Evolutionary conservation across 2,329 filamentous ascomycete species (phyloP).

Genomic region (Aspergillus ustus): DNA sequence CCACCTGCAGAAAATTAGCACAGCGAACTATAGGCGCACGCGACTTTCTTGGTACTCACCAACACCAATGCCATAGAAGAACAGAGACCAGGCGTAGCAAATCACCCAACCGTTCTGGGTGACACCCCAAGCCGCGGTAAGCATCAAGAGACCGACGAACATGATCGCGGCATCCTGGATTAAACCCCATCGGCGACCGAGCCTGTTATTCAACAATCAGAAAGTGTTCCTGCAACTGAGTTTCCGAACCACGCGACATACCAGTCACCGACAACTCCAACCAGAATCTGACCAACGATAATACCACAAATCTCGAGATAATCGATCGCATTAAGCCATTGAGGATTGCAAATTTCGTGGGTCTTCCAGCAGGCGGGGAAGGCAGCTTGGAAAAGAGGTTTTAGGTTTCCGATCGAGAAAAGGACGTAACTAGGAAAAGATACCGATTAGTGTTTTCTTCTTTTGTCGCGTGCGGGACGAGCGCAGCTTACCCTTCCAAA

Average conservation of each 20-base stretch:
- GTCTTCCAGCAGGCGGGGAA: constrained; percentile 81
- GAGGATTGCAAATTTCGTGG: constrained; percentile 68
- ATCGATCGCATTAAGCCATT: constrained; percentile 83
- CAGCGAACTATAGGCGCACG: background rate
- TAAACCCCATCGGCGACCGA: constrained; percentile 91
- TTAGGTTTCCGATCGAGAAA: constrained; percentile 94
- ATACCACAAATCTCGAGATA: constrained; percentile 95
- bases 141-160: constrained; percentile 89
- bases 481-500: constrained; percentile 70
- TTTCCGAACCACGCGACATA: constrained; percentile 31
- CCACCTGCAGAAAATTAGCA: constrained; percentile 62
- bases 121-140: constrained; percentile 87
- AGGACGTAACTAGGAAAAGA: constrained; percentile 72
- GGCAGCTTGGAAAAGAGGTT: constrained; percentile 75
- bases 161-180: constrained; percentile 96
- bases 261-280: constrained; percentile 79
- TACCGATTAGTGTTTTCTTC: constrained; percentile 5
- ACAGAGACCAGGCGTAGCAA: constrained; percentile 92
- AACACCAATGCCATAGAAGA: constrained; percentile 78
- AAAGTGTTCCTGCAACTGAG: background rate
- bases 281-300: constrained; percentile 87
- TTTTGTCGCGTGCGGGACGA: background rate
- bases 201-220: constrained; percentile 53
- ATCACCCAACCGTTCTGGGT: constrained; percentile 94
- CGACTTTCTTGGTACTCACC: constrained; percentile 27